Conservation (phyloP, 768 basidiomycete species). For the Clathrus columnatus region DNA sequence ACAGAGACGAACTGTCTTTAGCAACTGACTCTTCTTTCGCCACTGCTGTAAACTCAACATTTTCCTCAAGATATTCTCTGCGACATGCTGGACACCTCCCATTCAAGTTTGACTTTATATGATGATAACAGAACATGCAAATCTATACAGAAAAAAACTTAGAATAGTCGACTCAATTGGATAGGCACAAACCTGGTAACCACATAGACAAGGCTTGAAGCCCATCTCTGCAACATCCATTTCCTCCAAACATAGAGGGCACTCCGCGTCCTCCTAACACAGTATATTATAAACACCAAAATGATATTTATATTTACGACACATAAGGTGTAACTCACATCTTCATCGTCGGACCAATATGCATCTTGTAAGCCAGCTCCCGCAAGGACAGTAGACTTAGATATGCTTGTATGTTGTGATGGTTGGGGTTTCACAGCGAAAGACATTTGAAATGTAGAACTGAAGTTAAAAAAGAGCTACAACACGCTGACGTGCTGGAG, state of each 20-base stretch:
- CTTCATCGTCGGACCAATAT: conserved; percentile 93
- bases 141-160: conserved; percentile 46
- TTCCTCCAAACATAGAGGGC: conserved; percentile 95
- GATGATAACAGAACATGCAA: conserved; percentile 98
- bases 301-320: not conserved
- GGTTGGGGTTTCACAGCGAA: not conserved
- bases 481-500: not conserved
- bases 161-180: conserved; percentile 1
- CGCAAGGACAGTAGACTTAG: conserved; percentile 14
- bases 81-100: conserved; percentile 95
- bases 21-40: conserved; percentile 84
- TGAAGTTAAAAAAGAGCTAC: not conserved
- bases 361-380: conserved; percentile 87
- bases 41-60: conserved; percentile 91
- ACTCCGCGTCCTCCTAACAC: conserved; percentile 88
- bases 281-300: conserved; percentile 12
- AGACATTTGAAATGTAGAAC: conserved; percentile 2
- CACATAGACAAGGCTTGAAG: conserved; percentile 98
- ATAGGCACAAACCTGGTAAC: conserved; percentile 70
- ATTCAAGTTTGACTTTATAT: conserved; percentile 93
- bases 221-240: conserved; percentile 99
- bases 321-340: conserved; percentile 36
- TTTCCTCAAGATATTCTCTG: conserved; percentile 84
- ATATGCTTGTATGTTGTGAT: not conserved
- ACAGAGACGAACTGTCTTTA: conserved; percentile 1